Evolutionary conservation across 495 filamentous ascomycete genomes (phyloP), one percentile per base, ranked within the genome.

Genomic region (Hyaloscypha variabilis): DNA sequence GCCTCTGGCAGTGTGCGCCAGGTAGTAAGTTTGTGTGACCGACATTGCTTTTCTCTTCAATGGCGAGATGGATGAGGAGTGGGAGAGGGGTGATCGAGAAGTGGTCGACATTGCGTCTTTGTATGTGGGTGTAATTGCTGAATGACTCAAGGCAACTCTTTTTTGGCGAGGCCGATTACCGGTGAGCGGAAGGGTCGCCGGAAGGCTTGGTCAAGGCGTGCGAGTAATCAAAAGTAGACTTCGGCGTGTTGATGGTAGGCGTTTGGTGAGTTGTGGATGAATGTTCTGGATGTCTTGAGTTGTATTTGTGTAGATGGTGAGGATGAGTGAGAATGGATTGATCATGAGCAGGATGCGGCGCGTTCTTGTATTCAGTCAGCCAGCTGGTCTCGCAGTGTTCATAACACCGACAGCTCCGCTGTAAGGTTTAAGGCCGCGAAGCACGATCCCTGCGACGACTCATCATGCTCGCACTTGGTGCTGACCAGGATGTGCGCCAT

Each of bases 1-100:
- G 75, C 88, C 89, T 71, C 95, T 88, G 76, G 95, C 95, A 78
- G 92, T 92, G 84, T 96, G 91, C 73, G 96, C 95, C 71, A 98
- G 88, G 82, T 92, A 96, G 88, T 97, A 98, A 67, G 94, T 97
- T 81, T 97, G 92, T 4, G 95, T 93, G 79, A 98, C 88, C 75
- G 88, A 93, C 95, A 99, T 98, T 81, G 90, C 94, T 71, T 87
- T 79, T 73, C 77, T 74, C 72, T 77, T 73, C 29, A 69, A 60
- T 68, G 69, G 70, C 21, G 69, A 68, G 28, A 52, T 31, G 24
- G 67, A 56, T 36, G 69, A 67, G 58, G 66, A 68, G 50, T 69
- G 29, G 46, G 64, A 68, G 21, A 67, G 42, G 28, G 54, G 54
- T 64, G 77, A 66, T 69, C 63, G 63, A 69, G 72, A 67, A 56